Percentiles rank a stretch among this genome's conserved stretches.
These are phyloP conservation scores for Cystobasidium pallidum DNA, from an alignment of 1,284 basidiomycete species.

Conservation along the genomic window DNA sequence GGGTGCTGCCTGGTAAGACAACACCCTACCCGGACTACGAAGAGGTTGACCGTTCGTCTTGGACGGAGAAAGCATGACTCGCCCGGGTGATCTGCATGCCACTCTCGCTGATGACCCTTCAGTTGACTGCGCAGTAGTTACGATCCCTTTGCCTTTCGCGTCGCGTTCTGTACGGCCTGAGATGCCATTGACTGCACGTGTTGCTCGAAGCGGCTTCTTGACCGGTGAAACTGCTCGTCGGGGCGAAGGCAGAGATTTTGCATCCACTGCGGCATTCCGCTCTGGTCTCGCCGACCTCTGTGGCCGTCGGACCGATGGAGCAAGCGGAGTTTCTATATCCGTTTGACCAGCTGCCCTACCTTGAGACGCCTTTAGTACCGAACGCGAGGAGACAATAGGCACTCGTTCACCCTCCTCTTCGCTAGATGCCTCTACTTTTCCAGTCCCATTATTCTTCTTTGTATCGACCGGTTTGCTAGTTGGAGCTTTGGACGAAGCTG, in stretches of 20 bases:
- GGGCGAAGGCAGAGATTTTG: conserved; percentile 24
- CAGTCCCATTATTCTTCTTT: background rate
- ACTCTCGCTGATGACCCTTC: background rate
- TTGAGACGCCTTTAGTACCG: too few relatives aligned
- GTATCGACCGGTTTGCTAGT: background rate
- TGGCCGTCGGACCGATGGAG: background rate
- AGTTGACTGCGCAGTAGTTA: background rate
- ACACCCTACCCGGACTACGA: conserved; percentile 11
- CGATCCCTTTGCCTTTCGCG: background rate
- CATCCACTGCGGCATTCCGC: background rate
- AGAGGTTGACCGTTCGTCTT: background rate
- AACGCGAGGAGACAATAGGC: background rate
- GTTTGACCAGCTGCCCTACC: background rate
- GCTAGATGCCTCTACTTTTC: background rate
- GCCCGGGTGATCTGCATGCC: conserved; percentile 5
- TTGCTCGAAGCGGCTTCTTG: conserved; percentile 17
- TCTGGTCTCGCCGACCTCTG: conserved; percentile 21
- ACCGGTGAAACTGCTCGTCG: conserved; percentile 9
- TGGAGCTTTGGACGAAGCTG: background rate
- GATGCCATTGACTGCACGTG: background rate
- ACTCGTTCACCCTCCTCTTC: background rate
- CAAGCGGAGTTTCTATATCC: too few relatives aligned
- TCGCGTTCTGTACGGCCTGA: background rate
- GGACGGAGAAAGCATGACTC: conserved; percentile 15
- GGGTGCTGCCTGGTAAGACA: conserved; percentile 6